Evolutionary conservation across 2,329 filamentous ascomycete genomes (phyloP), one percentile per base, ranked within the genome.

Genomic region (Penicillium sp.): DNA sequence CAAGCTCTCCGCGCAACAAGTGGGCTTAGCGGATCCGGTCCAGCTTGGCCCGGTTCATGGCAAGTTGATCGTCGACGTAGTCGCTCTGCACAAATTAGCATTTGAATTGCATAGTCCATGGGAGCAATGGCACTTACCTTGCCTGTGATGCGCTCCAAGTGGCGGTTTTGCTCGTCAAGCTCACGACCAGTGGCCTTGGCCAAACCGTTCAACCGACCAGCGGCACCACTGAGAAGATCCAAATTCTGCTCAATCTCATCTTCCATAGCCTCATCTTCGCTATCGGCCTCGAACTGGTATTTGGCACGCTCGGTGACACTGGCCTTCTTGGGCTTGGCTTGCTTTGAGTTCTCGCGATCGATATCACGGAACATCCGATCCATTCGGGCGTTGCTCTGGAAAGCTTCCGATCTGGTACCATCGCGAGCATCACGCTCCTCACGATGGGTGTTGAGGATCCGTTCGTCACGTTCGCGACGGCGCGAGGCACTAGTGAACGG

Each of bases 251-350:
- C 85, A 58, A 95, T 89, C 70, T 90, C 87, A 59, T 85, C 85
- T 60, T 91, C 87, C 78, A 90, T 87, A 54, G 82, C 81, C 51
- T 89, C 87, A 57, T 87, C 85, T 58, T 86, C 84, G 57, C 86
- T 87, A 58, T 90, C 88, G n/a, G 86, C 87, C 66, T 93, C 90
- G 62, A 95, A 88, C 63, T 90, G 87, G 67, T 89, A 95, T 71
- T 91, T 93, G 14, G 82, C 82, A 49, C 85, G 79, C 66, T 90
- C 87, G 2, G 83, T 83, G 49, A 87, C 76, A 63, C 74, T 84
- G 19, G 74, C 69, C 66, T 79, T 78, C 50, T 82, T 81, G 60
- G 82, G 79, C 52, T 82, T 82, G 16, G 80, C 76, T 31, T 56
- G 69, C 82, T 58, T 81, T 48, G 54, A 60, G 7, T 72, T 70